Percentiles rank a stretch among this genome's conserved stretches.
phyloP scores from a whole-genome alignment of 129 eudicot genomes.

The Pittosporum tobira region DNA sequence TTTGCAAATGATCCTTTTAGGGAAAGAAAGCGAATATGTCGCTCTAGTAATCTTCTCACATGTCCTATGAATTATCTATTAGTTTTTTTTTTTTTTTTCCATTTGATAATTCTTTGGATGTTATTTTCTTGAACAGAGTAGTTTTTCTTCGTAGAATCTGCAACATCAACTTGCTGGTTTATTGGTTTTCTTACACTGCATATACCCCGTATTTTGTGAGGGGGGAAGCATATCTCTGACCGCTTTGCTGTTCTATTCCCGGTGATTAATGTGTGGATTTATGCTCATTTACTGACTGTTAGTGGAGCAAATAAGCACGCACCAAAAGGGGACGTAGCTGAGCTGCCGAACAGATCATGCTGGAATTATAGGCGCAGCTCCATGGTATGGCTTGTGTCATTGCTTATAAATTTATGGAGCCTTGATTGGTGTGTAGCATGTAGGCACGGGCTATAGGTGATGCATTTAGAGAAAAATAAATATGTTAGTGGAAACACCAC shows the following conservation, averaged over 20 bases:
- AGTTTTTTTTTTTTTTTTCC: background rate
- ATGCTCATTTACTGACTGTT: slow-evolving; percentile 81
- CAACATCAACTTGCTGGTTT: background rate
- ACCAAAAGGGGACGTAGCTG: slow-evolving; percentile 43
- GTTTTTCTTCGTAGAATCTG: too few relatives aligned
- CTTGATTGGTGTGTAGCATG: too few relatives aligned
- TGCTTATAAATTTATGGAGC: background rate
- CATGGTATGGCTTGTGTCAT: slow-evolving; percentile 45
- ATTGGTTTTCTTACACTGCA: slow-evolving; percentile 39
- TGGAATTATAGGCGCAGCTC: slow-evolving; percentile 79
- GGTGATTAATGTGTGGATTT: slow-evolving; percentile 82
- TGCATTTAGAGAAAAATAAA: background rate
- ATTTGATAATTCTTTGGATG: background rate
- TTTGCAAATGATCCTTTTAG: too few relatives aligned
- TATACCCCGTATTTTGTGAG: slow-evolving; percentile 67
- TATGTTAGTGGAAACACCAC: too few relatives aligned
- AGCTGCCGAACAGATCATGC: slow-evolving; percentile 97
- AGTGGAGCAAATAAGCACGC: slow-evolving; percentile 81
- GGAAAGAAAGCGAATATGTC: slow-evolving; percentile 79
- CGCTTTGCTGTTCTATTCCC: slow-evolving; percentile 86
- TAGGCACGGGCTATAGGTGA: background rate
- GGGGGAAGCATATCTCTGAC: slow-evolving; percentile 67
- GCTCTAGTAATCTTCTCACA: slow-evolving; percentile 78
- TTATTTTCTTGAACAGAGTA: background rate
- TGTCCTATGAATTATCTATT: slow-evolving; percentile 25